Evolutionary conservation across 1,284 basidiomycete species (phyloP).

Genomic region (Ganoderma lingzhi): DNA sequence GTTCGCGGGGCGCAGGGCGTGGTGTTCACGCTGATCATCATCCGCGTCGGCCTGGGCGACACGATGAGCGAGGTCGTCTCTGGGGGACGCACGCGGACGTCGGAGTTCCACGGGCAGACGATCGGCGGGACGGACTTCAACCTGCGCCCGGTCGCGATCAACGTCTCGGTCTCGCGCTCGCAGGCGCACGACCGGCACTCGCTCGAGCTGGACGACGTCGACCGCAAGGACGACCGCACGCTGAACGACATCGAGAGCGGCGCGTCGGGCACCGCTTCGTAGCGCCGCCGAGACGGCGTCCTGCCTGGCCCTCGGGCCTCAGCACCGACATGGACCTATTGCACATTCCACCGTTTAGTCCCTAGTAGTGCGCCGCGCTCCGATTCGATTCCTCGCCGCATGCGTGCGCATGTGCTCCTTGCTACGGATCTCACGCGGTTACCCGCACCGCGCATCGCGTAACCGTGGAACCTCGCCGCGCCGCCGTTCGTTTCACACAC

Average conservation of each 20-base stretch:
- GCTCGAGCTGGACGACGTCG: conserved; percentile 18
- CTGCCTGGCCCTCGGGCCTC: background rate
- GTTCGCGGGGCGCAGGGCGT: conserved; percentile 14
- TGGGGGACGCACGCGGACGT: conserved; percentile 3
- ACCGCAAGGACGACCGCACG: conserved; percentile 4
- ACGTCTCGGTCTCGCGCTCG: conserved; percentile 17
- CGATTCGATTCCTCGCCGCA: too few species aligned
- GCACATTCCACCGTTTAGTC: too few species aligned
- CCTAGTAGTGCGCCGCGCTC: too few species aligned
- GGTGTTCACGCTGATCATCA: conserved; percentile 32
- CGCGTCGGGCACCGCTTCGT: background rate
- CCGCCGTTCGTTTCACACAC: background rate
- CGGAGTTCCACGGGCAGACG: conserved; percentile 12
- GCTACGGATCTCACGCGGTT: too few species aligned
- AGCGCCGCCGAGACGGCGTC: background rate
- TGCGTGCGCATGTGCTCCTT: too few species aligned
- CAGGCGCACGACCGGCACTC: conserved; percentile 16
- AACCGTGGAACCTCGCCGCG: too few species aligned
- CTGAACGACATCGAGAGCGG: conserved; percentile 21
- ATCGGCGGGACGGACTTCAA: conserved; percentile 18
- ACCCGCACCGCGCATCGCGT: too few species aligned
- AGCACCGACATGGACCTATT: too few species aligned
- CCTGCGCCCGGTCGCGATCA: conserved; percentile 25
- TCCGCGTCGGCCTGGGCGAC: conserved; percentile 27
- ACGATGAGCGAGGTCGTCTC: conserved; percentile 17